Evolutionary conservation across 768 basidiomycete genomes (phyloP).

Genomic region (Lactifluus echinatus): DNA sequence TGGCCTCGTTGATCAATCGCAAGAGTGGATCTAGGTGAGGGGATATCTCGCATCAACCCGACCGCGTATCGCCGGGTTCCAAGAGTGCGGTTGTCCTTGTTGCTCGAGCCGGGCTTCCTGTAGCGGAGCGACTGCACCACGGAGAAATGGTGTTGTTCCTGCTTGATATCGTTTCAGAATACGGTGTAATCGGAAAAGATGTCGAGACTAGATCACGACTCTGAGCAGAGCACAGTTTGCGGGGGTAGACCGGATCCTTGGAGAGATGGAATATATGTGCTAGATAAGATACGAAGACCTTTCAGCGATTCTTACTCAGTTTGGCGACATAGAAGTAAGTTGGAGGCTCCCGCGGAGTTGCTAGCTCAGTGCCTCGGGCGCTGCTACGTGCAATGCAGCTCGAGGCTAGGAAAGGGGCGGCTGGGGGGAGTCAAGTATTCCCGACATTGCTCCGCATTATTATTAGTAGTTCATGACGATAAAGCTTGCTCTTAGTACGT

Average conservation of each 20-base stretch:
- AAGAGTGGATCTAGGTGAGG: too few species aligned
- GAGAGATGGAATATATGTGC: background rate
- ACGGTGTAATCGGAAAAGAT: background rate
- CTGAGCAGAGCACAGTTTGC: background rate
- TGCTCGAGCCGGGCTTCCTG: background rate
- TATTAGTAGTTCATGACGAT: background rate
- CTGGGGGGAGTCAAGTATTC: too few species aligned
- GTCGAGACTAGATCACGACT: background rate
- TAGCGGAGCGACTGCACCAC: background rate
- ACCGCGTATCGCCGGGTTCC: too few species aligned
- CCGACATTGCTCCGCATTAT: background rate
- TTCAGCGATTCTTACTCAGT: background rate
- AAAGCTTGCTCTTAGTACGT: background rate
- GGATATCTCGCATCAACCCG: background rate
- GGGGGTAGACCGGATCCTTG: background rate
- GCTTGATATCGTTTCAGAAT: background rate
- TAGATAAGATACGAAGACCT: background rate
- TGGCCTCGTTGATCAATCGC: too few species aligned
- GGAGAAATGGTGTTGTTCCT: background rate
- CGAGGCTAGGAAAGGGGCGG: background rate
- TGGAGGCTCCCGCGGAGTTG: background rate
- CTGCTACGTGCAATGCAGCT: background rate
- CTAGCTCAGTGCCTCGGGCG: background rate
- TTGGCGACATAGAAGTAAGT: background rate
- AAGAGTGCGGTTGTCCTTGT: background rate